These are phyloP conservation scores for Penicillium macrosclerotiorum DNA, from an alignment of 495 filamentous ascomycete species.

Conservation along the genomic window DNA sequence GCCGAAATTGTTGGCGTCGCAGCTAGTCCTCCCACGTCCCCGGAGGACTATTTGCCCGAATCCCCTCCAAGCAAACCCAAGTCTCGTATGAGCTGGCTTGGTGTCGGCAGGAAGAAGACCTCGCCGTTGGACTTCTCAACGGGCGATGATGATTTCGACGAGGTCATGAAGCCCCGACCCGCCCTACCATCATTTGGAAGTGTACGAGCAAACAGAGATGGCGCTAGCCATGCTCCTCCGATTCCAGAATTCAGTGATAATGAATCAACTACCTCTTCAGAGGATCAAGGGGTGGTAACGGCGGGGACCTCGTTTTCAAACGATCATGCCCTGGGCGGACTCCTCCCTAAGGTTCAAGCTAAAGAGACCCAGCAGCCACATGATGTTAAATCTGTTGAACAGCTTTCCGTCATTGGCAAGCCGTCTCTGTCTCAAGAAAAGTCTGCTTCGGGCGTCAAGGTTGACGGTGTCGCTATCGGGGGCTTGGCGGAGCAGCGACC, in stretches of 20 bases:
- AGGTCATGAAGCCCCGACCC: slow-evolving; percentile 70
- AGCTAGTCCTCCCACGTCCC: slow-evolving; percentile 49
- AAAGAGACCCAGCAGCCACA: slow-evolving; percentile 2
- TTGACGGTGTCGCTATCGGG: background rate
- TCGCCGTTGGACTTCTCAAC: slow-evolving; percentile 33
- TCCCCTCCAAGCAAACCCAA: slow-evolving; percentile 48
- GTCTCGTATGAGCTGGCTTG: slow-evolving; percentile 53
- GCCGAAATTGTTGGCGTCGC: slow-evolving; percentile 60
- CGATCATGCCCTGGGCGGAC: slow-evolving; percentile 62
- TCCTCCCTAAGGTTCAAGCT: slow-evolving; percentile 41
- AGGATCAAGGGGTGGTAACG: slow-evolving; percentile 20
- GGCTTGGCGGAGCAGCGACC: slow-evolving; percentile 5
- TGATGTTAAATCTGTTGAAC: slow-evolving; percentile 14
- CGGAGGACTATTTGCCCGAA: slow-evolving; percentile 45
- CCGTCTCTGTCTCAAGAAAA: background rate
- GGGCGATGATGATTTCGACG: slow-evolving; percentile 56
- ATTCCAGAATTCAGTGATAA: slow-evolving; percentile 36
- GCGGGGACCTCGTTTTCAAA: slow-evolving; percentile 47
- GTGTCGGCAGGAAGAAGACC: slow-evolving; percentile 49
- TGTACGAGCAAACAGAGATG: slow-evolving; percentile 51
- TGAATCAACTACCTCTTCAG: slow-evolving; percentile 37
- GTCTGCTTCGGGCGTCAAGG: background rate
- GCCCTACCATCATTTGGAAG: slow-evolving; percentile 83
- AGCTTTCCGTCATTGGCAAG: slow-evolving; percentile 9
- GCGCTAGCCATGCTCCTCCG: slow-evolving; percentile 13